A percentile compares a stretch with the other conserved stretches of the same genome.
Evolutionary conservation across 2,329 filamentous ascomycete genomes (phyloP).

Genomic region (Podosphaera xanthii): DNA sequence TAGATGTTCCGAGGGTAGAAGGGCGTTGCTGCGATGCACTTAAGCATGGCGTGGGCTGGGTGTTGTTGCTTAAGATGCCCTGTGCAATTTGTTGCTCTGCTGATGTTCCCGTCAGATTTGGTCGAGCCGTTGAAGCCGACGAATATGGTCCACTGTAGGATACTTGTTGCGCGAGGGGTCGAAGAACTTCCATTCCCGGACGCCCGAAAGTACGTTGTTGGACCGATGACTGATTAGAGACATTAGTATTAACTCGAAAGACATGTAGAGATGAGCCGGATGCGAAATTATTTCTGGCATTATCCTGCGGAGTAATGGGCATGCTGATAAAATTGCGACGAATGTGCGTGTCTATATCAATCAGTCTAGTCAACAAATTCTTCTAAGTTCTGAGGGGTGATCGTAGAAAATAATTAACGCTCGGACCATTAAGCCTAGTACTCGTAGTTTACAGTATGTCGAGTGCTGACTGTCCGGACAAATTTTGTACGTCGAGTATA

Average conservation of each 20-base stretch:
- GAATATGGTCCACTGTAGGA: constrained; percentile 14
- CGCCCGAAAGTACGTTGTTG: constrained; percentile 10
- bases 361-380: neutral
- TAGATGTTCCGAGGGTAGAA: constrained; percentile 13
- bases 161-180: constrained; percentile 11
- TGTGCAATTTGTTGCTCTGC: constrained; percentile 17
- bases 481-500: too few relatives aligned
- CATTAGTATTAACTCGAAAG: constrained; percentile 10
- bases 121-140: constrained; percentile 7
- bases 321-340: neutral
- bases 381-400: neutral
- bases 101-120: constrained; percentile 12
- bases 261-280: constrained; percentile 6
- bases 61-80: constrained; percentile 12
- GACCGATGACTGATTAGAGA: constrained; percentile 5
- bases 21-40: constrained; percentile 15
- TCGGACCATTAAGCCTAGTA: neutral
- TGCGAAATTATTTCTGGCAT: neutral
- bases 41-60: constrained; percentile 5
- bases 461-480: too few relatives aligned
- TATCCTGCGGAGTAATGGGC: neutral
- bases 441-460: too few relatives aligned
- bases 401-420: neutral
- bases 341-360: neutral
- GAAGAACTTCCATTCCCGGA: constrained; percentile 10